Evolutionary conservation across 345 rosid genomes (phyloP).

Genomic region (Draba incana): DNA sequence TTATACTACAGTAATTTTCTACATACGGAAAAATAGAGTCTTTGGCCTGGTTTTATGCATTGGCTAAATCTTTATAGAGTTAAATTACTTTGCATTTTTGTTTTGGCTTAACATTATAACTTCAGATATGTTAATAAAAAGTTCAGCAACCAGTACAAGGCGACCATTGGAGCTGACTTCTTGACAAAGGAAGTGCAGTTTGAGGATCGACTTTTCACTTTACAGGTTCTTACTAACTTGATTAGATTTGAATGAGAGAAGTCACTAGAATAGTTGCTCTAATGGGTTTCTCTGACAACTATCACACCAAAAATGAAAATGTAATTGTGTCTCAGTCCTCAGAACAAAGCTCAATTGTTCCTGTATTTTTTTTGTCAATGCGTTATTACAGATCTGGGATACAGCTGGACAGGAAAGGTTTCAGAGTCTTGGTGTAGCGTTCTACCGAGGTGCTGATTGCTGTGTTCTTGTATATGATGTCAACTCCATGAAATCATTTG

Average conservation of each 20-base stretch:
- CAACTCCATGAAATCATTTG: constrained; percentile 76
- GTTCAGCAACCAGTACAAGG: constrained; percentile 95
- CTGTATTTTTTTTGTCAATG: too few relatives aligned
- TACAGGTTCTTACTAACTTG: constrained; percentile 71
- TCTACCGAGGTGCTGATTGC: constrained; percentile 83
- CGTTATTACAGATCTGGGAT: constrained; percentile 84
- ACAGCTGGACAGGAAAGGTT: constrained; percentile 94
- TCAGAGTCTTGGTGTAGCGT: constrained; percentile 95
- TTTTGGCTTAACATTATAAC: constrained; percentile 37
- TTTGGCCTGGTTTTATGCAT: constrained; percentile 1
- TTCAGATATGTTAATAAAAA: constrained; percentile 89
- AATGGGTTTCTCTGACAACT: background rate
- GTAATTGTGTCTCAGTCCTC: background rate
- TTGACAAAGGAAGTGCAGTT: constrained; percentile 92
- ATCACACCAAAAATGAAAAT: background rate
- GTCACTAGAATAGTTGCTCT: background rate
- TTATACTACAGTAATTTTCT: background rate
- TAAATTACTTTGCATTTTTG: constrained; percentile 3
- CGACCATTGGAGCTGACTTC: constrained; percentile 95
- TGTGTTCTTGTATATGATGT: constrained; percentile 96
- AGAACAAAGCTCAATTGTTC: too few relatives aligned
- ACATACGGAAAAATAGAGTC: background rate
- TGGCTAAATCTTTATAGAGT: background rate
- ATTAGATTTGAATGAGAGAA: background rate
- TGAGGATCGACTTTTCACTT: constrained; percentile 92